Evolutionary conservation across 371 early-diverging fungal species (phyloP), one percentile per base, ranked within the genome.

Genomic region (Mucor indicus): DNA sequence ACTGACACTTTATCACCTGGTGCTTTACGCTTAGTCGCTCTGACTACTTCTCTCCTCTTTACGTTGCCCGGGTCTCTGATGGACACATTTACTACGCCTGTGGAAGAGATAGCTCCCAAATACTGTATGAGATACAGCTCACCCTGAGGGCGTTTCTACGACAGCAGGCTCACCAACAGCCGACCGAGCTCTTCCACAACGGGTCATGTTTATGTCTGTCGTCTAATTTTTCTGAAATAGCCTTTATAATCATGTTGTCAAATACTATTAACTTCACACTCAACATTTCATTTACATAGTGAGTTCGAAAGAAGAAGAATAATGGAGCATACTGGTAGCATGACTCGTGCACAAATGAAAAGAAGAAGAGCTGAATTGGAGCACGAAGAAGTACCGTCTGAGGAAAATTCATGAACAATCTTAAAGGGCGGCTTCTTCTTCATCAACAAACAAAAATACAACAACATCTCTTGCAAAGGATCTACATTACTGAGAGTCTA

Each of bases 11-110:
- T 46, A 36, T 46, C 46, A 25, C 46, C 27, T 1, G 35, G 37
- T 41, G 43, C 43, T 40, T 50, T 50, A 24, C 43, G 41, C 35
- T 50, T 50, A 10, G 43, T 50, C 15, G 41, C 36, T 29, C 33
- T 24, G 35, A 19, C 46, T 13, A 42, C 35, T 24, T 42, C 39
- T 42, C 43, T 50, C 30, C 36, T 50, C 43, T 50, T 36, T 12
- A 50, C 19, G 15, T 50, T 35, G 7, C 36, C 23, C 4, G 24
- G 41, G 7, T 46, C 23, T 46, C 46, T 46, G 24, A 46, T 46
- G 25, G 46, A 33, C 20, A 46, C 36, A 25, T 50, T 42, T 24
- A 50, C 31, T n/a, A 42, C 43, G 12, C 43, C 50, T 33, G 20
- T 20, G 13, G 50, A 50, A 36, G 36, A 43, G 10, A 42, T 41